Percentiles rank a stretch among this genome's conserved stretches.
These are phyloP conservation scores for Beauveria sp. DNA, from an alignment of 2,329 filamentous ascomycete species.

Conservation along the genomic window DNA sequence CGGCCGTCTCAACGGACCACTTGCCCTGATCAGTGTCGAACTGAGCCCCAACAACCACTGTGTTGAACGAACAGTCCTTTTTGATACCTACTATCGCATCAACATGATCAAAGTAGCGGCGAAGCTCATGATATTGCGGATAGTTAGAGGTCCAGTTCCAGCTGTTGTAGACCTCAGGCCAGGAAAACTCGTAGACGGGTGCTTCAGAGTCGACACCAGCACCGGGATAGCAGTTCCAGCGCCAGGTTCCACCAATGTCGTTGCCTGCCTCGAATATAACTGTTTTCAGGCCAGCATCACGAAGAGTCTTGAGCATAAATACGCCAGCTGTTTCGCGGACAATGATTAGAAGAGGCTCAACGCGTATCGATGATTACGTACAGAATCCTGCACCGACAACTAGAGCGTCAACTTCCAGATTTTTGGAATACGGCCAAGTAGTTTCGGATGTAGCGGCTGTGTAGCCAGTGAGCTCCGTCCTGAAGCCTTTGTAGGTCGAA, in stretches of 20 bases:
- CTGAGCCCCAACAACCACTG: conserved; percentile 37
- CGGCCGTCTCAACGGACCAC: conserved; percentile 38
- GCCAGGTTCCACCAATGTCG: conserved; percentile 41
- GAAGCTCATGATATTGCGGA: conserved; percentile 38
- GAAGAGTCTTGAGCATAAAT: conserved; percentile 36
- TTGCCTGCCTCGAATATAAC: conserved; percentile 40
- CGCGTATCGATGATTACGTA: background rate
- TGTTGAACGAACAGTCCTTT: conserved; percentile 45
- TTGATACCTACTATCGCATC: conserved; percentile 40
- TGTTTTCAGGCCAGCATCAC: conserved; percentile 35
- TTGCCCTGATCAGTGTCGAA: conserved; percentile 34
- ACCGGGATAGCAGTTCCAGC: conserved; percentile 43
- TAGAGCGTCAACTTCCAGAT: conserved; percentile 12
- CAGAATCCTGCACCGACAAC: conserved; percentile 16
- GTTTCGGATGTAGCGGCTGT: background rate
- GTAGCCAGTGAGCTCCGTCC: background rate
- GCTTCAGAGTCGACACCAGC: conserved; percentile 38
- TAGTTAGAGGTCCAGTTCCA: conserved; percentile 46
- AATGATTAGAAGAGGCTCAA: background rate
- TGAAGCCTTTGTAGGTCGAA: background rate
- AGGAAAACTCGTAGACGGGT: conserved; percentile 39
- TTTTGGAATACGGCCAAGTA: background rate
- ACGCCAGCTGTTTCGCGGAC: conserved; percentile 20
- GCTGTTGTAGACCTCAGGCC: conserved; percentile 35
- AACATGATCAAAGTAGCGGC: conserved; percentile 47